Evolutionary conservation across 345 rosid genomes (phyloP), one percentile per base, ranked within the genome.

Genomic region (Abelmoschus esculentus): DNA sequence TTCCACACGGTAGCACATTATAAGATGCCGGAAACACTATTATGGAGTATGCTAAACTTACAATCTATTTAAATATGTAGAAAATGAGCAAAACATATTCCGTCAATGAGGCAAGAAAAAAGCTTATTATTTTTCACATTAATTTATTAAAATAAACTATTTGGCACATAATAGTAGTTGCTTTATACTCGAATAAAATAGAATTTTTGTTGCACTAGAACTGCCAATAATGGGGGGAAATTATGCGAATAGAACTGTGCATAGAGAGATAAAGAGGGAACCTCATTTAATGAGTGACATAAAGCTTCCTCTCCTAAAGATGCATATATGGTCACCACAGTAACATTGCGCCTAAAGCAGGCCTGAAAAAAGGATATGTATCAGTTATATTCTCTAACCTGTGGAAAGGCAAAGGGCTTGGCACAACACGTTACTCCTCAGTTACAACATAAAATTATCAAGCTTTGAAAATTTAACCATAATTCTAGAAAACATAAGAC

Each of bases 251-350:
- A 34, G 7, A 32, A 8, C 32, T 60, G 42, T 60, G 31, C 3
- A 28, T 12, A 57, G 17, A 58, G 18, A 29, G 18, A 12, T 17
- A 58, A 14, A 58, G 62, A 6, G 9, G 32, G 36, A 29, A 58
- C 62, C 62, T 58, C 98, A 77, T 92, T 96, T 70, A 96, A 80
- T 13, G 99, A 96, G 75, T 96, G 90, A 77, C 98, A 92, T 7
- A 96, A 80, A 68, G 99, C 99, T 80, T 92, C 92, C 77, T 96
- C 96, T 32, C 99, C 99, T 64, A 96, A 60, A 74, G 98, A 92
- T 36, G 98, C 84, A 78, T 96, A 96, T 55, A 96, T 92, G 61
- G 99, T 96, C 60, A 92, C 97, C 69, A 96, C 99, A 15, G 95
- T 81, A 72, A 85, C 80, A 65, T 89, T 92, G 66, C 90, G 82